Evolutionary conservation across 2,329 filamentous ascomycete genomes (phyloP).

Genomic region (Furcasterigmium furcatum): DNA sequence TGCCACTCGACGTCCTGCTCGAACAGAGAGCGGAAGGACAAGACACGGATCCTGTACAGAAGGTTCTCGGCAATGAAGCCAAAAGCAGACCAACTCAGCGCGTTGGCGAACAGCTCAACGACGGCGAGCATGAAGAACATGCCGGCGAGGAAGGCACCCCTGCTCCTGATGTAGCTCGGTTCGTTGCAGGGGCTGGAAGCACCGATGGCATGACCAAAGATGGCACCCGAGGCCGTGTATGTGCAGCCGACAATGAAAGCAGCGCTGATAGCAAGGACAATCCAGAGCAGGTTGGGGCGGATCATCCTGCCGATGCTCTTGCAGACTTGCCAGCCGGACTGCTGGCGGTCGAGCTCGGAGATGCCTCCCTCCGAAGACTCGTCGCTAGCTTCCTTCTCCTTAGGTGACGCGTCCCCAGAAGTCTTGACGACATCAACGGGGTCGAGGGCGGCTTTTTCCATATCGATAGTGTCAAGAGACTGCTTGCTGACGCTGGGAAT

Average conservation of each 20-base stretch:
- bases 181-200: constrained; percentile 49
- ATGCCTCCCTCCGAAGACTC: constrained; percentile 2
- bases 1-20: constrained; percentile 59
- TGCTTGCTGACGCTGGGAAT: constrained; percentile 9
- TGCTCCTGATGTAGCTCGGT: constrained; percentile 38
- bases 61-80: constrained; percentile 55
- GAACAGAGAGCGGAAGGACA: constrained; percentile 54
- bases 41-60: constrained; percentile 50
- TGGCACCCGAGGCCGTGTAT: constrained; percentile 53
- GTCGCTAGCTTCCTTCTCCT: constrained; percentile 1
- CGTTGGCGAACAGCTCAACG: constrained; percentile 57
- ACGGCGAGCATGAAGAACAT: constrained; percentile 60
- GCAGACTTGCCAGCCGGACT: constrained; percentile 15
- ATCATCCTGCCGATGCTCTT: constrained; percentile 13
- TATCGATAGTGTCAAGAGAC: constrained; percentile 10
- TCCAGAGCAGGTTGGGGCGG: constrained; percentile 28
- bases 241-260: constrained; percentile 52
- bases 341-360: constrained; percentile 7
- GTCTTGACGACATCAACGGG: constrained; percentile 3
- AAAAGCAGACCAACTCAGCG: constrained; percentile 53
- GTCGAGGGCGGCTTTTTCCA: constrained; percentile 4
- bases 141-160: constrained; percentile 51
- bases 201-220: constrained; percentile 60
- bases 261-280: constrained; percentile 45
- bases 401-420: background rate